Base-by-base conservation (phyloP, 176 grass and related monocot species). In the Cenchrus fungigraminus region DNA sequence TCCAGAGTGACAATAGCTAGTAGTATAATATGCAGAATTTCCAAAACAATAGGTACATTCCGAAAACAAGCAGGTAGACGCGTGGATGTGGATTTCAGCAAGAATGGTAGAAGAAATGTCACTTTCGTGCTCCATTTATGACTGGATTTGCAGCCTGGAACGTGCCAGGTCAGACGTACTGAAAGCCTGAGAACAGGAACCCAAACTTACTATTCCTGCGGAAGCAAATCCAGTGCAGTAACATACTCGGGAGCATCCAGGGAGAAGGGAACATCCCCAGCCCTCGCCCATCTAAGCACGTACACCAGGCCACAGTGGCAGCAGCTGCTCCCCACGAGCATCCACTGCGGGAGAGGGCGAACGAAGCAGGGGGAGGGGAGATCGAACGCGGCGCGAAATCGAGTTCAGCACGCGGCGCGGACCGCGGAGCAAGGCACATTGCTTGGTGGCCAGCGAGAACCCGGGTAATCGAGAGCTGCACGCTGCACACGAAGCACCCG, bases 211-310 rank as follows among this genome's bases (percentile, higher is more conserved):
- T 13, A n/a, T 1, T 46, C 29, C 8, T 20, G 22, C 17, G 5
- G 56, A 57, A 66, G 32, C 81, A 34, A 83, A 88, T 72, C 47
- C 15, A 25, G 3, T 19, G 42, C 28, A 78, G 31, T 44, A 46
- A 37, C 29, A 43, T 8, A 37, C 4, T 40, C 31, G 31, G 6
- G 31, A 64, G 12, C 16, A 28, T 11, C 20, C 7, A 17, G 16
- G 20, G 15, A 20, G 66, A 37, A 59, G 58, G 8, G 58, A 9
- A 10, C 59, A 61, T 4, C 13, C 20, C 6, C 49, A 16, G 16
- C n/a, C 69, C 69, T 50, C 6, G 44, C 19, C 3, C 9, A 62
- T 28, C 8, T 62, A 28, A 62, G 11, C n/a, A 25, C 8, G 45
- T 62, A 22, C 59, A 62, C 9, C 3, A 25, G 25, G n/a, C 59